A percentile compares a stretch with the other conserved stretches of the same genome.
Evolutionary conservation across 129 eudicot species (phyloP).

Genomic region (Smallanthus sonchifolius): DNA sequence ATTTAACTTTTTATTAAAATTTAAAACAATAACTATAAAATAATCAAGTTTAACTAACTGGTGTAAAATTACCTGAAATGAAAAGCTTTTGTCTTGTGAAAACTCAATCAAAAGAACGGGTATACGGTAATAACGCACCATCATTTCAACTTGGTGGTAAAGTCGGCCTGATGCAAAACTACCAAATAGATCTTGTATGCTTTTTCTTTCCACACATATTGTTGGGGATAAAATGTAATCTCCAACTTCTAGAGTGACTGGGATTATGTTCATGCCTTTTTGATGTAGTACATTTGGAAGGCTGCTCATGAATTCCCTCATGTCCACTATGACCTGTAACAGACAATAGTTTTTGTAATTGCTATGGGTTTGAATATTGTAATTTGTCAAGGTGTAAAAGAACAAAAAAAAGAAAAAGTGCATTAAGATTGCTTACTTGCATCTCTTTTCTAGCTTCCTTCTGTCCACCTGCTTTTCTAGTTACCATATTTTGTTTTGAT

Average conservation of each 20-base stretch:
- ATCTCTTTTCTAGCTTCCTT: constrained; percentile 75
- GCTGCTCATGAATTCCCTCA: constrained; percentile 99
- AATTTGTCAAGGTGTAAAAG: not conserved
- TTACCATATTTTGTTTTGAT: constrained; percentile 55
- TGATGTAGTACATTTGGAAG: constrained; percentile 97
- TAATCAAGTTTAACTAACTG: not conserved
- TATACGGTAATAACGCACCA: constrained; percentile 83
- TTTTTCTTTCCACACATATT: constrained; percentile 92
- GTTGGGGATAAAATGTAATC: constrained; percentile 88
- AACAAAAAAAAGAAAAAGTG: not conserved
- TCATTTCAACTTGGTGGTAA: constrained; percentile 89
- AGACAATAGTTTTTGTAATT: not conserved
- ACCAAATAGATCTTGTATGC: constrained; percentile 81
- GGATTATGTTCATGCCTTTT: constrained; percentile 89
- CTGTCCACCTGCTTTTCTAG: constrained; percentile 97
- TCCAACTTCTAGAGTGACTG: constrained; percentile 93
- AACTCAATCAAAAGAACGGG: constrained; percentile 94
- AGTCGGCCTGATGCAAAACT: constrained; percentile 97
- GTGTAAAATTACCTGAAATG: constrained; percentile 57
- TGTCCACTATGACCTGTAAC: constrained; percentile 84
- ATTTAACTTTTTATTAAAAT: not conserved
- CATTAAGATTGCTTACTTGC: constrained; percentile 51
- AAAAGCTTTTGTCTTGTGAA: constrained; percentile 97
- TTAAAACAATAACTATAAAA: not conserved
- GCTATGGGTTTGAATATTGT: not conserved